These are phyloP conservation scores for Oryza nivara DNA, from an alignment of 176 grass and related monocot genomes.

Conservation along the genomic window DNA sequence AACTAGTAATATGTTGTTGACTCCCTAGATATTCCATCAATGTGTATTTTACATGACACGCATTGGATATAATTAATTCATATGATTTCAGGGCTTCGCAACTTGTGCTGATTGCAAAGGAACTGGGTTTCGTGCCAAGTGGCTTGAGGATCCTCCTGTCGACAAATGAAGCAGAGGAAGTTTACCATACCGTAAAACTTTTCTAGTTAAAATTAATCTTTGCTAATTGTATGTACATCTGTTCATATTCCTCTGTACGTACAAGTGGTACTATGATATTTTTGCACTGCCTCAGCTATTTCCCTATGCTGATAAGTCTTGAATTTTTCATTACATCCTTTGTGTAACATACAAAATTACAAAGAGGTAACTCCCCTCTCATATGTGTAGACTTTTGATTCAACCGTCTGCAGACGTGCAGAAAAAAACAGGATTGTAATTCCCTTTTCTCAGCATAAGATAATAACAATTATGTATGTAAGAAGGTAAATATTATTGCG, in stretches of 20 bases:
- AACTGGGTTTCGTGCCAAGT: slow-evolving; percentile 94
- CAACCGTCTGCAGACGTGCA: background rate
- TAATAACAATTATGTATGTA: background rate
- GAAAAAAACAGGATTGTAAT: background rate
- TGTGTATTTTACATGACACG: slow-evolving; percentile 17
- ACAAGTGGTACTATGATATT: slow-evolving; percentile 19
- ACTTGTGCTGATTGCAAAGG: slow-evolving; percentile 84
- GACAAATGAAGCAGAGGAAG: slow-evolving; percentile 49
- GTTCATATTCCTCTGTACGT: slow-evolving; percentile 31
- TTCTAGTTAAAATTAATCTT: slow-evolving; percentile 24
- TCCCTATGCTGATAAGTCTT: background rate
- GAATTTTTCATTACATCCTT: slow-evolving; percentile 21
- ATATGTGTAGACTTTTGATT: background rate
- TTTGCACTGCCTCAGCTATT: slow-evolving; percentile 21
- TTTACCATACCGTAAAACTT: slow-evolving; percentile 30
- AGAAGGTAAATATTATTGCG: background rate
- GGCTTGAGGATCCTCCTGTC: slow-evolving; percentile 72
- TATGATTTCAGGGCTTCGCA: slow-evolving; percentile 66
- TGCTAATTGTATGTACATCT: slow-evolving; percentile 35
- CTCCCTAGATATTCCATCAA: slow-evolving; percentile 4
- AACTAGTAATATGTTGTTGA: slow-evolving; percentile 26
- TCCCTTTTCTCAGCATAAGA: background rate
- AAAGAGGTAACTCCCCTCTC: background rate
- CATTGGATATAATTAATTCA: slow-evolving; percentile 28
- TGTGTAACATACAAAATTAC: slow-evolving; percentile 11